phyloP scores from a whole-genome alignment of 1,284 basidiomycete species.

The Sanguinoderma infundibulare region DNA sequence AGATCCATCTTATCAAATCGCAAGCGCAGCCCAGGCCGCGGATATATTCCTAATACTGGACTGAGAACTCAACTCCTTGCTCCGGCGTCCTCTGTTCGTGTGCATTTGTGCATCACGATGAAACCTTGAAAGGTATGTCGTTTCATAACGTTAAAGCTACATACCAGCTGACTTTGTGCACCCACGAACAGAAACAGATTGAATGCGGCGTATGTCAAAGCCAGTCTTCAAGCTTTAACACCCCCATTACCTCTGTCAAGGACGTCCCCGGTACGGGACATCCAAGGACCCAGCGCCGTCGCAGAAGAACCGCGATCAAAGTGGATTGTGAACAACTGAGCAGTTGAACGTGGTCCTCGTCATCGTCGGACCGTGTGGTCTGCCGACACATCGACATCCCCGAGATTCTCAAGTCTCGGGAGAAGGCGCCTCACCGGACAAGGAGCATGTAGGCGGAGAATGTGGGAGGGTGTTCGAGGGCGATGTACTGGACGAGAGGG shows the following conservation, averaged over 20 bases:
- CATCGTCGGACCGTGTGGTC: constrained; percentile 10
- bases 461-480: constrained; percentile 41
- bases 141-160: background rate
- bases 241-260: constrained; percentile 42
- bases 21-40: too few species aligned
- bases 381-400: constrained; percentile 47
- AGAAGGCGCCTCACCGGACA: background rate
- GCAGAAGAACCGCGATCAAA: constrained; percentile 34
- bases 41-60: too few species aligned
- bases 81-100: constrained; percentile 50
- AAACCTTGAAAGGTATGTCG: constrained; percentile 53
- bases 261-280: constrained; percentile 30
- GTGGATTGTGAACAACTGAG: constrained; percentile 51
- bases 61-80: constrained; percentile 62
- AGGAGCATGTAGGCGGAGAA: constrained; percentile 23
- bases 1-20: too few species aligned
- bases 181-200: constrained; percentile 37
- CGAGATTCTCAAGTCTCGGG: constrained; percentile 43
- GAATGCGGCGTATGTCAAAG: constrained; percentile 55
- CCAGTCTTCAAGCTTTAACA: constrained; percentile 59
- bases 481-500: too few species aligned
- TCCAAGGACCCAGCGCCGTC: constrained; percentile 27
- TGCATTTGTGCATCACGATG: constrained; percentile 56
- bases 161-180: background rate
- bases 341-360: constrained; percentile 14